Percentiles rank a stretch among this genome's conserved stretches.
Evolutionary conservation across 2,329 filamentous ascomycete genomes (phyloP).

Genomic region (Phaeoacremonium minimum): DNA sequence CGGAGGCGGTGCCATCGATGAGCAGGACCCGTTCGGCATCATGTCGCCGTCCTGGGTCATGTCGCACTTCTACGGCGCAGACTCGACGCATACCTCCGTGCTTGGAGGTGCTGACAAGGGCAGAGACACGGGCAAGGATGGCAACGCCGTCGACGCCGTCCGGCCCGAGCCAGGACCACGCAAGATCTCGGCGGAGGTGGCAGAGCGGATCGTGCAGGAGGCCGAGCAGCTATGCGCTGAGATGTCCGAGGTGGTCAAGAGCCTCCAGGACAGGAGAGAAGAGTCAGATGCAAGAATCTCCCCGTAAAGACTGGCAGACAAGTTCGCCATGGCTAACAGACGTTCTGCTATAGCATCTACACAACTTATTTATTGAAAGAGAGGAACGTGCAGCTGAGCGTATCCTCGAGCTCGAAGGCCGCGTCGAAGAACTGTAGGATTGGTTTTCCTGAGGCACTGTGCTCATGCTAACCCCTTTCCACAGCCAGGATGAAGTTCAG

Average conservation of each 20-base stretch:
- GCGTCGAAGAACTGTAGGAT: constrained; percentile 51
- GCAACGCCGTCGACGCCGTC: background rate
- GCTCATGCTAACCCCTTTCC: constrained; percentile 10
- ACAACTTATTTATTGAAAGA: constrained; percentile 53
- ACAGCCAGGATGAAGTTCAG: constrained; percentile 50
- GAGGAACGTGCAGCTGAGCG: constrained; percentile 53
- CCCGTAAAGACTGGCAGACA: no score
- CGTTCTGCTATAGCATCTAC: constrained; percentile 47
- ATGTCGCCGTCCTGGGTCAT: constrained; percentile 10
- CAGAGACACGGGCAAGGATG: background rate
- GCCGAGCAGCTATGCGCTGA: constrained; percentile 43
- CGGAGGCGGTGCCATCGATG: background rate
- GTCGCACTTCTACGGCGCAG: constrained; percentile 6
- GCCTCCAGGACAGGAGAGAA: constrained; percentile 51
- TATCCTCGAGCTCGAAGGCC: constrained; percentile 56
- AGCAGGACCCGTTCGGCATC: constrained; percentile 4
- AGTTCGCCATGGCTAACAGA: no score
- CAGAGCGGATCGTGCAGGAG: constrained; percentile 18
- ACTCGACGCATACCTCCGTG: background rate
- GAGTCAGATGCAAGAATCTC: constrained; percentile 44
- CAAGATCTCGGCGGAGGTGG: constrained; percentile 13
- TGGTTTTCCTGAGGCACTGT: background rate
- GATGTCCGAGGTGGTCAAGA: constrained; percentile 43
- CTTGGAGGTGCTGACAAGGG: background rate
- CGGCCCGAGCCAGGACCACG: background rate